Percentiles rank a stretch among this genome's conserved stretches.
These are phyloP conservation scores for Cudoniella acicularis DNA, from an alignment of 495 filamentous ascomycete genomes.

Conservation along the genomic window DNA sequence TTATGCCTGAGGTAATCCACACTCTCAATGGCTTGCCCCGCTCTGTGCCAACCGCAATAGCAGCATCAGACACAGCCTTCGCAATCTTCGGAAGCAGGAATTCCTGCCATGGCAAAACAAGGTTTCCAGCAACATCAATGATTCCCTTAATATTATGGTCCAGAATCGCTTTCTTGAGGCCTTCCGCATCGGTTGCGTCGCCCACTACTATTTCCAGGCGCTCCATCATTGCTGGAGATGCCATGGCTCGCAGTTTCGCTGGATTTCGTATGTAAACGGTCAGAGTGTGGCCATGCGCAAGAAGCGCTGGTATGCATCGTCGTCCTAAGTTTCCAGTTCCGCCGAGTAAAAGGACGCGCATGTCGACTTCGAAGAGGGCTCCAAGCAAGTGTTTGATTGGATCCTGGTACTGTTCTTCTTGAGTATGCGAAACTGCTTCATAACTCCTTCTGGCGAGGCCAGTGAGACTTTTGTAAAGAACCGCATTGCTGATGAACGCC, in stretches of 20 bases:
- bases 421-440: too few relatives aligned
- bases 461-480: too few relatives aligned
- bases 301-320: background rate
- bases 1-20: slow-evolving; percentile 31
- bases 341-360: background rate
- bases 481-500: too few relatives aligned
- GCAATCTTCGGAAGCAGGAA: slow-evolving; percentile 22
- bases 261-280: background rate
- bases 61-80: slow-evolving; percentile 28
- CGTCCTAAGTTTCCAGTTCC: background rate
- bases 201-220: slow-evolving; percentile 31
- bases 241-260: background rate
- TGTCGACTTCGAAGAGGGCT: too few relatives aligned
- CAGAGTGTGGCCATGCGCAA: background rate
- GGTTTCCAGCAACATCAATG: slow-evolving; percentile 36
- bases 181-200: slow-evolving; percentile 33
- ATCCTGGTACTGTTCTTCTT: too few relatives aligned
- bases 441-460: too few relatives aligned
- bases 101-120: slow-evolving; percentile 28
- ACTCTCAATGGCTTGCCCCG: slow-evolving; percentile 28
- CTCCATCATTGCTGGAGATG: background rate
- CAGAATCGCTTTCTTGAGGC: slow-evolving; percentile 32
- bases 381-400: too few relatives aligned
- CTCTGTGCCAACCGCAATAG: slow-evolving; percentile 26
- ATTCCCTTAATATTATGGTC: slow-evolving; percentile 36